These are phyloP conservation scores for Dactylellina haptotyla DNA, from an alignment of 2,329 filamentous ascomycete genomes.

Conservation along the genomic window DNA sequence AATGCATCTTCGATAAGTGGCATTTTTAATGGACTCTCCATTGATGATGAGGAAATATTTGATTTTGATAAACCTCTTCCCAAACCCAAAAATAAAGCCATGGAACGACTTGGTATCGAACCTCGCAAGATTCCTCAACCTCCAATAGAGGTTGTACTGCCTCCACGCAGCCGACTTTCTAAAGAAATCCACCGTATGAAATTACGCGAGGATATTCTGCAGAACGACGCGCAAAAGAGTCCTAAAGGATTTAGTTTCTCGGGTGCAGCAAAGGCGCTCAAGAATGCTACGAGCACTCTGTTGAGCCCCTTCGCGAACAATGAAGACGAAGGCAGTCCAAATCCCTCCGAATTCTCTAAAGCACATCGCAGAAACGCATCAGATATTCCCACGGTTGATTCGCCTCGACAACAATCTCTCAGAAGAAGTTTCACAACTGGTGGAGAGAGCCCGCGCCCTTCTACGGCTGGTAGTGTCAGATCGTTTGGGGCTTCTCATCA, in stretches of 20 bases:
- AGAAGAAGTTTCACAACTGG: slow-evolving; percentile 18
- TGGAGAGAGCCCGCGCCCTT: slow-evolving; percentile 27
- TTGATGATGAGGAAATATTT: slow-evolving; percentile 12
- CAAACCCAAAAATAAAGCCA: slow-evolving; percentile 9
- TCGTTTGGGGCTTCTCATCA: slow-evolving; percentile 37
- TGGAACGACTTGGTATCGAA: no score
- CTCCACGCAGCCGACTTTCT: slow-evolving; percentile 6
- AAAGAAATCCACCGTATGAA: slow-evolving; percentile 27
- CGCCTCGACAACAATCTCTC: slow-evolving; percentile 20
- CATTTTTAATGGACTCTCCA: not conserved
- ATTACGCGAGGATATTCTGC: slow-evolving; percentile 9
- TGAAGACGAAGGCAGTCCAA: not conserved
- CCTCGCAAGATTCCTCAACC: not conserved
- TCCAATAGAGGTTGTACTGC: no score
- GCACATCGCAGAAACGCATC: not conserved
- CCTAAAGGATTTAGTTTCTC: not conserved
- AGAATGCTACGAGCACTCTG: not conserved
- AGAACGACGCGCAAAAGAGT: not conserved
- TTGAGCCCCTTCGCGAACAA: not conserved
- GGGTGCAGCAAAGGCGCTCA: slow-evolving; percentile 1
- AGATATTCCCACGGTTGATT: slow-evolving; percentile 16
- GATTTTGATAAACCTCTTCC: not conserved
- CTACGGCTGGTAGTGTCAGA: slow-evolving; percentile 37
- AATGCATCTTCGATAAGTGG: slow-evolving; percentile 10
- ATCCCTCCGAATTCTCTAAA: not conserved